Evolutionary conservation across 2,329 filamentous ascomycete species (phyloP), one percentile per base, ranked within the genome.

Genomic region (Hortaea werneckii): DNA sequence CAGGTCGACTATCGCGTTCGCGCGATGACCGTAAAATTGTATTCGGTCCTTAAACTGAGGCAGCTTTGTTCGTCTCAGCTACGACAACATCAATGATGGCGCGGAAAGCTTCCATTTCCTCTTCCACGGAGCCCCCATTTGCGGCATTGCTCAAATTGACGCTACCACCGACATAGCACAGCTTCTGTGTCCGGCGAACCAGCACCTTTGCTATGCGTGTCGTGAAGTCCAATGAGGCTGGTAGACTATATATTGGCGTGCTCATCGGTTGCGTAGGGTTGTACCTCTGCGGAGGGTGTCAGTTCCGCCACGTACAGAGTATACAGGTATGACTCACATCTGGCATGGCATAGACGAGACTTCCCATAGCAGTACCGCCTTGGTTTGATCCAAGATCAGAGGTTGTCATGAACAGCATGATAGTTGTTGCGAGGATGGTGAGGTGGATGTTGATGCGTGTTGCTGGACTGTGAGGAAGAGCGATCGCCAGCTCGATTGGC

Each of bases 331-430:
- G 8, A n/a, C 7, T 57, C 70, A 95, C 92, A 68, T 95, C 85
- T 11, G 92, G 90, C 64, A 98, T 78, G 2, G 89, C 86, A 63
- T 95, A 96, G 40, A 96, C 86, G 61, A 96, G 90, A 42, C 87
- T 95, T 3, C 92, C 90, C 66, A 96, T 75, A 1, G 66, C 55
- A 2, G 67, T 42, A 76, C 70, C 37, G 76, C 62, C 58, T 42
- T 47, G 54, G 38, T 13, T 35, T 28, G 35, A 40, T 26, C 59
- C 51, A 1, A 64, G 58, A 13, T 71, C 76, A 6, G 74, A 75
- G 0, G 74, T 78, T 1, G 75, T 73, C 39, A 82, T 65, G 59
- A 80, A 80, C 8, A 80, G 66, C 38, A 79, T 68, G 8, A 73
- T 60, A 41, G 72, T 76, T 27, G 71, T 73, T 5, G 67, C 63